Evolutionary conservation across 148 eudicot species (phyloP), one percentile per base, ranked within the genome.

Genomic region (Cornus suecica): DNA sequence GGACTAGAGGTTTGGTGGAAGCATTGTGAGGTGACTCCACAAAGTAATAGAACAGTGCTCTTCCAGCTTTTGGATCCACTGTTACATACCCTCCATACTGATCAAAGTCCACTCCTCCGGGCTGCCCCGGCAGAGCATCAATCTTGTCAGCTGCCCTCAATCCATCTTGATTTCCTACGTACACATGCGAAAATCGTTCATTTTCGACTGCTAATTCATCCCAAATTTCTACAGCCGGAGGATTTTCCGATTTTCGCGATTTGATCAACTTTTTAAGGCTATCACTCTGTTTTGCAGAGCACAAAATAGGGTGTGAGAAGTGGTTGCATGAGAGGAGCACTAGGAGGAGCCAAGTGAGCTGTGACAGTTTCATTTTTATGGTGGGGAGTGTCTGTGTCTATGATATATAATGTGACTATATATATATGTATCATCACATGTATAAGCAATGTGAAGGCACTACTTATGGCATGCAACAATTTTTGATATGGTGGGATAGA

Each of bases 51-150:
- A 80, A 80, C 28, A 80, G 68, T 0, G 77, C 69, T 65, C 72
- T 77, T 8, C 80, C 80, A 0, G 80, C 84, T 23, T 11, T 48
- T 7, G 28, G 24, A 64, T 81, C 70, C 11, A 77, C 80, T 0
- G 77, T 73, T 0, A 77, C 77, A 68, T 81, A 81, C 2, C 84
- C 84, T 0, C 42, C 68, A 68, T 77, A 81, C 45, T 77, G 84
- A 67, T 66, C 2, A 8, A 81, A 72, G 30, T 73, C 51, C 62
- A 81, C 80, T 7, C 80, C 80, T 7, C 77, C 80, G 2, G 84
- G 84, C 45, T 81, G 84, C 23, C 84, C 84, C 0, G 84, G 84
- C 26, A 81, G 62, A 20, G 54, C 26, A 1, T 20, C 20, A 41
- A 80, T 67, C 77, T 76, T 80, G 37, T 76, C 79, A 10, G 63